Evolutionary conservation across 208 protist genomes (phyloP).

Genomic region (Leishmania turanica): DNA sequence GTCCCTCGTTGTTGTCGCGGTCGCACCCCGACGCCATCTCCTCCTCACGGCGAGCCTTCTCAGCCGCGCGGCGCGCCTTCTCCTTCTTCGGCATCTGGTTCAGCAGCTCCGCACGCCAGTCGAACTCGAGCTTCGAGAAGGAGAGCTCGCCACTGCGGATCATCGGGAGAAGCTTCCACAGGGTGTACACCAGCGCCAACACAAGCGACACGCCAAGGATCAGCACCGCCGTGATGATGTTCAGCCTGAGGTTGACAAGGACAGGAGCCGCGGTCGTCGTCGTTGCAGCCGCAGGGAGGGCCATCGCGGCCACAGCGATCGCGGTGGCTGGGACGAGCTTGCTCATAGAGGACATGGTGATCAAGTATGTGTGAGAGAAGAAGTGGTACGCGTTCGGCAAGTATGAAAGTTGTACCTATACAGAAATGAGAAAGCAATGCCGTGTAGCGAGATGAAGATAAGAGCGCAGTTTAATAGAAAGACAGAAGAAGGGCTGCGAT

Average conservation of each 20-base stretch:
- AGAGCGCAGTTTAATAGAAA: neutral
- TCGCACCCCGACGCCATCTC: conserved; percentile 13
- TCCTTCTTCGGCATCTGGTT: conserved; percentile 42
- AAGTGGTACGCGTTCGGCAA: neutral
- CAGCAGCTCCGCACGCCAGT: conserved; percentile 53
- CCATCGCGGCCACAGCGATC: neutral
- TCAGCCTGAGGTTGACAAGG: conserved; percentile 32
- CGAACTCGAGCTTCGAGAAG: conserved; percentile 47
- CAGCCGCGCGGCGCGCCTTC: conserved; percentile 19
- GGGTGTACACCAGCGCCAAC: conserved; percentile 19
- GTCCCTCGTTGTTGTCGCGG: neutral
- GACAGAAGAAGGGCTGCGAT: neutral
- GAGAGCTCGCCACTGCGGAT: conserved; percentile 40
- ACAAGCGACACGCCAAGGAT: conserved; percentile 41
- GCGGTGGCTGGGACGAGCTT: conserved; percentile 12
- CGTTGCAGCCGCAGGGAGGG: neutral
- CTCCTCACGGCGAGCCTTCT: conserved; percentile 30
- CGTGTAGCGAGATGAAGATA: too few species aligned
- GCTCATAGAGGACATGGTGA: conserved; percentile 10
- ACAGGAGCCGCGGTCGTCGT: conserved; percentile 15
- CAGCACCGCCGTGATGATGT: conserved; percentile 54
- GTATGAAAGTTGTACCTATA: neutral
- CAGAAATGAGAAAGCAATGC: too few species aligned
- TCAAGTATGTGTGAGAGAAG: neutral
- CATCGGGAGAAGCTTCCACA: conserved; percentile 35